Base-by-base conservation (phyloP, 1,139 yeast genomes). In the Taphrina deformans region DNA sequence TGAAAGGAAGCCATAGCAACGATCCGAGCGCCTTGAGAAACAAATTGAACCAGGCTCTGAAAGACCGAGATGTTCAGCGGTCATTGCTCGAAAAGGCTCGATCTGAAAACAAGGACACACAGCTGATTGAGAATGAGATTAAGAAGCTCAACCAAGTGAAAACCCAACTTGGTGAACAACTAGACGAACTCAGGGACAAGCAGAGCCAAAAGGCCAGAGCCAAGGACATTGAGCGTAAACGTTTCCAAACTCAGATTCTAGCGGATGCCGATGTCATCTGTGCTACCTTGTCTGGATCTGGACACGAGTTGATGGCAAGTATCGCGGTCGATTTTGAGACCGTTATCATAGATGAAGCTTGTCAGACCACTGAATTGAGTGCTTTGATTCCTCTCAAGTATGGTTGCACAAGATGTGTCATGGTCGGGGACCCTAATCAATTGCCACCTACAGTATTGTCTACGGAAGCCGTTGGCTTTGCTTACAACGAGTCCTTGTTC, bases 361-460 rank as follows among this genome's bases (percentile, higher is more conserved):
- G 98, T 72, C 99, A 95, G 75, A 88, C 96, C 84, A 93, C 95
- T 55, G 99, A 95, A 73, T 75, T 93, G 53, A 89, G 97, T 10
- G 89, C 96, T 0, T 82, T 95, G 38, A 93, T 93, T 72, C 99
- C 99, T 0, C 79, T 95, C 70, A 81, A 96, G 72, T 95, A 92
- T 74, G 99, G 99, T 1, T 89, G 96, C 72, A 85, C 82, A 69
- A 85, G 86, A 66, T 92, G 98, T 78, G 87, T 95, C 60, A 89
- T 95, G 97, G 99, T 95, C 62, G 99, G 99, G 73, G 99, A 95
- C 79, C 99, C 99, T 1, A 92, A 93, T 74, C 99, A 95, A 78
- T 81, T 95, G 69, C 99, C 99, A 0, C 99, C 99, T 0, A 95
- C 99, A 0, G 99, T 95, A n/a, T 77, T 95, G 27, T 93, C 99